Conservation (phyloP, 75 land plant genomes). For the Cryptomeria japonica region DNA sequence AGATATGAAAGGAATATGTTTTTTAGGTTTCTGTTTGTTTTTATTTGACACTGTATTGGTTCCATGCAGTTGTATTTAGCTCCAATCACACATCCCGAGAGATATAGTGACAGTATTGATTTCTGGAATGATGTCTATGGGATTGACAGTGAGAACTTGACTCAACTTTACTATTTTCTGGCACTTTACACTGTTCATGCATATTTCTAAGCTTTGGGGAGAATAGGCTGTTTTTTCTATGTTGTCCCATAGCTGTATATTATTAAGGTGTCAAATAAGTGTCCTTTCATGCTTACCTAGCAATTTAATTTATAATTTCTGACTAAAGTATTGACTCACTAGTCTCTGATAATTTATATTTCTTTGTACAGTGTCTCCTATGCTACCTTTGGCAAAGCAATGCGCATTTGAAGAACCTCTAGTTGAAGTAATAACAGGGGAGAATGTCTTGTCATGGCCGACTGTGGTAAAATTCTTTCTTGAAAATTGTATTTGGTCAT, state of each 20-base stretch:
- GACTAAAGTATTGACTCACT: neutral
- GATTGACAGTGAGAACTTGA: conserved; percentile 77
- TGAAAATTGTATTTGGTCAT: neutral
- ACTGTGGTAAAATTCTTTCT: conserved; percentile 53
- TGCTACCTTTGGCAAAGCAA: conserved; percentile 94
- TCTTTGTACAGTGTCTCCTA: conserved; percentile 79
- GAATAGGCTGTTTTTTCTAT: neutral
- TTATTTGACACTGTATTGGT: conserved; percentile 1
- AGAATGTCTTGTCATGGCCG: conserved; percentile 96
- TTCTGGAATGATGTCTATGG: conserved; percentile 98
- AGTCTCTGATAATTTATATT: neutral
- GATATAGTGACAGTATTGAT: conserved; percentile 91
- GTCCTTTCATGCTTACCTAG: neutral
- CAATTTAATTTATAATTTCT: neutral
- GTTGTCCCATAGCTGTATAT: neutral
- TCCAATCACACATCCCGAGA: conserved; percentile 83
- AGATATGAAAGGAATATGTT: conserved; percentile 1
- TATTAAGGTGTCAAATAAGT: neutral
- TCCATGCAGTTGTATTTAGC: conserved; percentile 84
- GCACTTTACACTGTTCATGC: neutral
- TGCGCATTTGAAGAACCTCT: conserved; percentile 97
- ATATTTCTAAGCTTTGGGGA: neutral
- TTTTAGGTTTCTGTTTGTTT: neutral
- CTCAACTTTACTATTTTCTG: neutral
- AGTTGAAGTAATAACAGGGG: conserved; percentile 82